Percentiles rank a stretch among this genome's conserved stretches.
Conservation (phyloP, 1,284 basidiomycete species). For the Chalciporus piperatoides region DNA sequence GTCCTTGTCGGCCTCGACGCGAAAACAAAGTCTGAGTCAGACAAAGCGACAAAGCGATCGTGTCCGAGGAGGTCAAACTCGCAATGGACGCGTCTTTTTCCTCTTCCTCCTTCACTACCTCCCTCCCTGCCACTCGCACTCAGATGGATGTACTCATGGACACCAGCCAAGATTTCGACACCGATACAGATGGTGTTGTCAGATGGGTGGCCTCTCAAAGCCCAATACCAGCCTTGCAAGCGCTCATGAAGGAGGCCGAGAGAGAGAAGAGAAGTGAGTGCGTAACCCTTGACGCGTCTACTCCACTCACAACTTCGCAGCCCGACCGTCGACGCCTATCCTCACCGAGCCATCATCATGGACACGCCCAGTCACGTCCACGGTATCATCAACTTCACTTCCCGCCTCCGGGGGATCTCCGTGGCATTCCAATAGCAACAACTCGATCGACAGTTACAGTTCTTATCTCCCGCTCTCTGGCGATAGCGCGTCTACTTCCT, state of each 20-base stretch:
- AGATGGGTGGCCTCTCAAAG: constrained; percentile 27
- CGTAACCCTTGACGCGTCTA: constrained; percentile 1
- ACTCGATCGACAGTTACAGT: constrained; percentile 5
- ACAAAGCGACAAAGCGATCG: neutral
- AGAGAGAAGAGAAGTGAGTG: constrained; percentile 23
- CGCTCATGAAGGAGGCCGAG: constrained; percentile 27
- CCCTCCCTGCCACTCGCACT: neutral
- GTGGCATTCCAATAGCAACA: constrained; percentile 8
- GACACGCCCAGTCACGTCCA: constrained; percentile 15
- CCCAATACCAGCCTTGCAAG: constrained; percentile 24
- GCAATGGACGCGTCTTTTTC: neutral
- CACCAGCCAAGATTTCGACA: constrained; percentile 10
- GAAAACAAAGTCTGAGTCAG: neutral
- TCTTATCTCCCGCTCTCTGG: constrained; percentile 10
- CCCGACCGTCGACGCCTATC: constrained; percentile 18
- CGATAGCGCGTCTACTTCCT: constrained; percentile 4
- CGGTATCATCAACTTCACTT: constrained; percentile 4
- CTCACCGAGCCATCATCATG: constrained; percentile 13
- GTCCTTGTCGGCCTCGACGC: neutral
- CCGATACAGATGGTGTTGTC: constrained; percentile 17
- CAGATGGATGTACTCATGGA: constrained; percentile 14
- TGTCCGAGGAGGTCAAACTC: neutral
- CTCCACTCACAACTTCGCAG: constrained; percentile 11
- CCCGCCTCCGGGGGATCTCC: constrained; percentile 9
- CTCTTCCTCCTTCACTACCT: neutral